Evolutionary conservation across 352 stramenopile genomes (phyloP), one percentile per base, ranked within the genome.

Genomic region (Pythium graminicola): DNA sequence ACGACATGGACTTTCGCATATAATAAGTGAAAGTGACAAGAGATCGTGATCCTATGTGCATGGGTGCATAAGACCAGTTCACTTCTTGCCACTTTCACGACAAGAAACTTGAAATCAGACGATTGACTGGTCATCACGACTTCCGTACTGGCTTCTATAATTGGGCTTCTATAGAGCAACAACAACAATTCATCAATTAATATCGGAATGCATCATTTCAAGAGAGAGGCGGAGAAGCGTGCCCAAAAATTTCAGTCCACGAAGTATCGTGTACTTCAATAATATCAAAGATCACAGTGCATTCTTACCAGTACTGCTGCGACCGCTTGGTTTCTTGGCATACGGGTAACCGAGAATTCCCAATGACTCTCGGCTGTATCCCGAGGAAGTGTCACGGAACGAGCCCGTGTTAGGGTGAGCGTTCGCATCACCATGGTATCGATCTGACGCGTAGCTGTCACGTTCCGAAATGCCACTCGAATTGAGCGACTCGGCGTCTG

Each of bases 341-440:
- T 89, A 86, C 42, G 80, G 80, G 62, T 93, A 93, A 54, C 74
- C 79, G 54, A 93, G 74, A 62, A 93, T 79, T 64, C 67, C 88
- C 53, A 89, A 62, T 26, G 81, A 90, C 24, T 89, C 78, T 36
- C 73, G 70, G 53, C 75, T 86, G 64, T 90, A 89, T 40, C 81
- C 77, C 16, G 62, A 46, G 7, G 39, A 57, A 51, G 62, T 78
- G 44, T 81, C 69, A 24, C 70, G 70, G 66, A 76, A 62, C 31
- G 74, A 82, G 7, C 62, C 60, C 27, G 57, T 60, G 44, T 60
- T 45, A 1, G 65, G 38, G 55, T 22, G 31, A 14, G 41, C 51
- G 40, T 49, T 36, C 23, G 20, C 32, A 19, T 42, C 41, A 2
- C 24, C 22, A 39, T 36, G 40, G 24, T 51, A 42, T 9, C n/a